Evolutionary conservation across 2,329 filamentous ascomycete genomes (phyloP).

Genomic region (Xylariales sp.): DNA sequence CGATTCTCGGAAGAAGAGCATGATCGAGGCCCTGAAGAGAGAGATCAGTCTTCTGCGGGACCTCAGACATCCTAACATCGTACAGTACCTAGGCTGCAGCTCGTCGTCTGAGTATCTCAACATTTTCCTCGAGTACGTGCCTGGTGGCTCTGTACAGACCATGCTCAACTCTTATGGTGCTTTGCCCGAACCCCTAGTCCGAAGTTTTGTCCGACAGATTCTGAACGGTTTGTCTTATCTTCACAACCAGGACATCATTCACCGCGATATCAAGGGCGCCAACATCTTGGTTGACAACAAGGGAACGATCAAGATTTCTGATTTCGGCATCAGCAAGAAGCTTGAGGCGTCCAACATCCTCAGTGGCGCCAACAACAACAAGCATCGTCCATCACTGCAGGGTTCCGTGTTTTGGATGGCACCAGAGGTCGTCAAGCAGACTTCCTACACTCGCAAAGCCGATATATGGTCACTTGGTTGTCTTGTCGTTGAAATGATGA

Average conservation of each 20-base stretch:
- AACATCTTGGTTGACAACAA: conserved; percentile 99
- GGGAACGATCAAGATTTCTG: conserved; percentile 97
- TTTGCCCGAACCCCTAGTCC: conserved; percentile 85
- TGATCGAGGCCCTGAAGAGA: conserved; percentile 95
- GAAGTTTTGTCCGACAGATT: conserved; percentile 96
- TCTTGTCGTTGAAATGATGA: conserved; percentile 98
- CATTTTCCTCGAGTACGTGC: conserved; percentile 99
- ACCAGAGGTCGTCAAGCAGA: conserved; percentile 96
- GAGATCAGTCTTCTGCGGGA: conserved; percentile 94
- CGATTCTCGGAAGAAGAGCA: conserved; percentile 91
- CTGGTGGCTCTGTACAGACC: conserved; percentile 92
- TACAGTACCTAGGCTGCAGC: conserved; percentile 94
- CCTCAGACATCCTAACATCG: conserved; percentile 93
- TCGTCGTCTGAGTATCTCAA: conserved; percentile 89
- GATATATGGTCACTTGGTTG: conserved; percentile 99
- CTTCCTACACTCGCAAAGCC: conserved; percentile 94
- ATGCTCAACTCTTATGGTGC: conserved; percentile 99
- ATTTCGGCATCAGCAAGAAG: conserved; percentile 98
- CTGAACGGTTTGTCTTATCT: conserved; percentile 88
- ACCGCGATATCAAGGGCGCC: conserved; percentile 97
- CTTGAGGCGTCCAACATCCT: conserved; percentile 88
- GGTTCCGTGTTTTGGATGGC: conserved; percentile 99
- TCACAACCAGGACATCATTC: conserved; percentile 92
- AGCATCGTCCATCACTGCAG: conserved; percentile 76
- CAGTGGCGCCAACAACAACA: conserved; percentile 61